Evolutionary conservation across 306 rosid species (phyloP), one percentile per base, ranked within the genome.

Genomic region (Rosa persica): DNA sequence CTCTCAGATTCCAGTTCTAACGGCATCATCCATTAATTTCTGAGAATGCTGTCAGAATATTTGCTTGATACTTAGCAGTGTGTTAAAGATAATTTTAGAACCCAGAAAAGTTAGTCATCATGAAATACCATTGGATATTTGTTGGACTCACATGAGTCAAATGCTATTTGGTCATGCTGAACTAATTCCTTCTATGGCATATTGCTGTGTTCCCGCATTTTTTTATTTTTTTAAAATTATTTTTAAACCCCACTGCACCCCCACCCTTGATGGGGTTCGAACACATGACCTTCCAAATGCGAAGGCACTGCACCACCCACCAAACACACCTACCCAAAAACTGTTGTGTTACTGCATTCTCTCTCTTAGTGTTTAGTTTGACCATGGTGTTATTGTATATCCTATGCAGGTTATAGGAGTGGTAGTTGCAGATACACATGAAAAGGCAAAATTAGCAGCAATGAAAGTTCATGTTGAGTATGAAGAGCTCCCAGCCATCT

Each of bases 361-460:
- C 27, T 36, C 12, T 4, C 30, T 11, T 39, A 40, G 44, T 5
- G 42, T 36, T 57, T 42, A 5, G 19, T 58, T 16, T 65, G 11
- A 16, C 5, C 48, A 34, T 81, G 74, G 73, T 48, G 19, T 38
- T 68, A 55, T 73, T 83, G 48, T 52, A 62, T 69, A 30, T 86
- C 55, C 67, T 69, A 34, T 88, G 65, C 86, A 92, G 98, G 89
- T 79, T 82, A 89, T 95, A n/a, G 98, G 97, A 85, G 81, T 95
- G 71, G 93, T 92, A 36, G 98, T 95, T 75, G 98, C 98, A 22
- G 98, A 91, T 87, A 92, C 96, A 47, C 98, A 95, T 86, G 98
- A 95, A 87, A 91, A 92, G 71, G 98, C 97, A 77, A 95, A 91
- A 86, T 51, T 83, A 79, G 97, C 98, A 27, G 97, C 92, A 76